Evolutionary conservation across 139 green algal species (phyloP), one percentile per base, ranked within the genome.

Genomic region (Chlorella vulgaris): DNA sequence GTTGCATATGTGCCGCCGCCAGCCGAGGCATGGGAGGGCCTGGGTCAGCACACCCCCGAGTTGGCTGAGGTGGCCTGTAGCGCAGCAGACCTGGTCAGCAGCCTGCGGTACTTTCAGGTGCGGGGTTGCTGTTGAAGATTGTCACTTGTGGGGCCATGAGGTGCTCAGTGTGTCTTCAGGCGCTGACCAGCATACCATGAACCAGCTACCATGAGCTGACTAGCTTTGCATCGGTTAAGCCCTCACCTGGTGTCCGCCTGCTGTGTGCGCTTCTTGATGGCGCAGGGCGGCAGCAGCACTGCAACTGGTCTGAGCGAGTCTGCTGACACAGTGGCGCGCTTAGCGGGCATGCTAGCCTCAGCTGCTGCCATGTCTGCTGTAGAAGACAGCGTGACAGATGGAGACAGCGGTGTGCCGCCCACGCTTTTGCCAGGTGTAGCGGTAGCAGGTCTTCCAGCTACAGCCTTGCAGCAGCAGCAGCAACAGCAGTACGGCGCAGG

Each of bases 71-170:
- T 84, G 70, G 82, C 82, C 18, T 71, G 42, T n/a, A n/a, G 18
- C 18, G 74, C 74, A 19, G 75, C 82, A 26, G 82, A 86, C 61
- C 29, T 86, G 69, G 47, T 43, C n/a, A 86, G 82, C 71, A 80
- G 75, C 36, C 15, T 84, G 63, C 69, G 47, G 24, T 86, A 86
- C 66, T 86, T 86, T 74, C 31, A 83, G 67, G 76, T 82, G 60
- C n/a, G n/a, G n/a, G n/a, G n/a, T n/a, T n/a, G n/a, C n/a, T n/a
- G n/a, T n/a, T n/a, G n/a, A n/a, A n/a, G n/a, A n/a, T n/a, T n/a
- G n/a, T n/a, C n/a, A n/a, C n/a, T n/a, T n/a, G n/a, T n/a, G n/a
- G n/a, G n/a, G n/a, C n/a, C n/a, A n/a, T n/a, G n/a, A n/a, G n/a
- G n/a, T n/a, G n/a, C n/a, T n/a, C n/a, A n/a, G n/a, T n/a, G n/a